A percentile compares a stretch with the other conserved stretches of the same genome.
Evolutionary conservation across 345 rosid species (phyloP).

Genomic region (Cardamine occulta): DNA sequence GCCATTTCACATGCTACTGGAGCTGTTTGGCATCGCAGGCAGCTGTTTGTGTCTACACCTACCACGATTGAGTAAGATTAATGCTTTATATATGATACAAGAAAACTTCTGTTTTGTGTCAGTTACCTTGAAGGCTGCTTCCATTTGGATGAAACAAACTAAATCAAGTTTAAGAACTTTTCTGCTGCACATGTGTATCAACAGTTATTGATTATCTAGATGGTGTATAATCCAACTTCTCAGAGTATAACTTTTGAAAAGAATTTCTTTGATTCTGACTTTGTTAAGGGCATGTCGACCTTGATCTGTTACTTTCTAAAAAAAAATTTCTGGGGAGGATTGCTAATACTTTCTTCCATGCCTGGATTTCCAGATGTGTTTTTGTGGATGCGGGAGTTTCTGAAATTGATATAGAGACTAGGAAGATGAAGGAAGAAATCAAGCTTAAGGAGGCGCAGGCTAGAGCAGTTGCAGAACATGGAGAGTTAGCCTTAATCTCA

Average conservation of each 20-base stretch:
- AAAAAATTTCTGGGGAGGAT: conserved; percentile 12
- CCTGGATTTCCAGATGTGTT: conserved; percentile 70
- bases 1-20: conserved; percentile 95
- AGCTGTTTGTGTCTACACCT: conserved; percentile 95
- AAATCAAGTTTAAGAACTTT: background rate
- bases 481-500: conserved; percentile 88
- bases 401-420: conserved; percentile 84
- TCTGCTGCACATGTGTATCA: conserved; percentile 4
- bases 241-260: background rate
- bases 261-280: conserved; percentile 22
- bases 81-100: conserved; percentile 12
- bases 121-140: conserved; percentile 26
- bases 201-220: conserved; percentile 6
- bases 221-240: conserved; percentile 18
- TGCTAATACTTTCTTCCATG: conserved; percentile 32
- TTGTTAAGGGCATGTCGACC: conserved; percentile 5
- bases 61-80: conserved; percentile 93
- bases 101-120: conserved; percentile 2
- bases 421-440: conserved; percentile 86
- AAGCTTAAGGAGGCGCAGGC: conserved; percentile 85
- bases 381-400: conserved; percentile 95
- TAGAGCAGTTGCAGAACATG: conserved; percentile 90
- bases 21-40: conserved; percentile 98
- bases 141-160: conserved; percentile 19
- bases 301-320: conserved; percentile 10